phyloP scores from a whole-genome alignment of 768 basidiomycete genomes.

The Trametes coccinea region DNA sequence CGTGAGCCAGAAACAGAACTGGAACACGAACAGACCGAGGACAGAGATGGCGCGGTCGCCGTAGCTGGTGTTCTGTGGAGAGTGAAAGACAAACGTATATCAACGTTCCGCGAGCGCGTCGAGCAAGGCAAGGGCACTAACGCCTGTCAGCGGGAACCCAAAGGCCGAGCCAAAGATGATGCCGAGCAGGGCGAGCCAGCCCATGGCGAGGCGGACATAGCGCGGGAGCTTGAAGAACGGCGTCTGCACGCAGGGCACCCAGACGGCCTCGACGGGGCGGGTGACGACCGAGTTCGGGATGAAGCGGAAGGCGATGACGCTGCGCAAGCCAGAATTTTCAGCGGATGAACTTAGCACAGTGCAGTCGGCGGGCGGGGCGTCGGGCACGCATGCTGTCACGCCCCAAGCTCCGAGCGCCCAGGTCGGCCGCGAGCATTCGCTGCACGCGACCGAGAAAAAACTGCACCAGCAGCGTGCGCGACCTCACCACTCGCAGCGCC shows the following conservation, averaged over 20 bases:
- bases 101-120: slow-evolving; percentile 9
- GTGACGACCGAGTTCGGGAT: slow-evolving; percentile 72
- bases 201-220: slow-evolving; percentile 56
- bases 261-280: slow-evolving; percentile 69
- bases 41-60: slow-evolving; percentile 83
- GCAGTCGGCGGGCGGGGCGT: neutral
- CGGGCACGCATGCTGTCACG: neutral
- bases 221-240: slow-evolving; percentile 69
- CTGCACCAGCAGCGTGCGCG: too few relatives aligned
- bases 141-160: slow-evolving; percentile 65
- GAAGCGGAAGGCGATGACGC: slow-evolving; percentile 80
- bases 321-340: slow-evolving; percentile 6
- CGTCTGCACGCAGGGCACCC: slow-evolving; percentile 61
- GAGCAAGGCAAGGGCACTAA: slow-evolving; percentile 32
- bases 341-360: neutral
- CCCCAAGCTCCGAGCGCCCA: slow-evolving; percentile 6
- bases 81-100: slow-evolving; percentile 11
- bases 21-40: slow-evolving; percentile 78
- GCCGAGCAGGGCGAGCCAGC: slow-evolving; percentile 75
- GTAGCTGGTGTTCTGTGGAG: slow-evolving; percentile 56
- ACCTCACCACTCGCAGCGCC: neutral
- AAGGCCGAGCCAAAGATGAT: slow-evolving; percentile 87
- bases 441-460: neutral
- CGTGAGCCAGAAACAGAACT: slow-evolving; percentile 67
- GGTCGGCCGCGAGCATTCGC: neutral